phyloP scores from a whole-genome alignment of 345 rosid species.

The Limnanthes douglasii region DNA sequence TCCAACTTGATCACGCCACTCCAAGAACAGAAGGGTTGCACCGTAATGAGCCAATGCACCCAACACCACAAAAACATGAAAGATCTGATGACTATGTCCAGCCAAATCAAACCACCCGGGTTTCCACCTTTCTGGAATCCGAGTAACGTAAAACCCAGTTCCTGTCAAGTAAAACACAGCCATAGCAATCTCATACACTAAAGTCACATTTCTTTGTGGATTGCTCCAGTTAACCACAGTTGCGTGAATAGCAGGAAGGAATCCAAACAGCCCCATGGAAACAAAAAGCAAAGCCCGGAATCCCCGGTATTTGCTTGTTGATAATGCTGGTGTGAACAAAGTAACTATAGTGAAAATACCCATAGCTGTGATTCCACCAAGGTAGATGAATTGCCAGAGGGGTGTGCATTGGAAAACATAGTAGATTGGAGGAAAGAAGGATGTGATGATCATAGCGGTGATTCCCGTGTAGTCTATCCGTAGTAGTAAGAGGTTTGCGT shows the following conservation, averaged over 20 bases:
- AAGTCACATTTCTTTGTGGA: conserved; percentile 36
- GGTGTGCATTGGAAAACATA: conserved; percentile 76
- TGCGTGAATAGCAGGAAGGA: conserved; percentile 57
- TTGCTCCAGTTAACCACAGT: conserved; percentile 55
- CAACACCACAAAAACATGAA: conserved; percentile 70
- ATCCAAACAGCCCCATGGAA: conserved; percentile 74
- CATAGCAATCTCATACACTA: conserved; percentile 62
- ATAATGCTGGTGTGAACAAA: conserved; percentile 48
- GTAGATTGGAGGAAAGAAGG: conserved; percentile 79
- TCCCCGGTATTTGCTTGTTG: conserved; percentile 35
- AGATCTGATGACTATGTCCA: conserved; percentile 88
- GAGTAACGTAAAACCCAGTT: conserved; percentile 43
- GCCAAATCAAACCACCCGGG: conserved; percentile 81
- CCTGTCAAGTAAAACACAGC: conserved; percentile 66
- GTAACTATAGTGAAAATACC: conserved; percentile 64
- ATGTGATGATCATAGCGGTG: conserved; percentile 80
- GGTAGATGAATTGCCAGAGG: conserved; percentile 64
- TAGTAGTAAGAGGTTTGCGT: conserved; percentile 33
- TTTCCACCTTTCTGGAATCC: conserved; percentile 70
- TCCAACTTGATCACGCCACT: conserved; percentile 50
- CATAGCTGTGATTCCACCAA: conserved; percentile 54
- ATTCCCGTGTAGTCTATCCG: conserved; percentile 69
- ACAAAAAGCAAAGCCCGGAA: conserved; percentile 55
- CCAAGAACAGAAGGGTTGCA: conserved; percentile 60
- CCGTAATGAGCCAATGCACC: conserved; percentile 92